These are phyloP conservation scores for Raphanus sativus DNA, from an alignment of 345 rosid species.

Conservation along the genomic window DNA sequence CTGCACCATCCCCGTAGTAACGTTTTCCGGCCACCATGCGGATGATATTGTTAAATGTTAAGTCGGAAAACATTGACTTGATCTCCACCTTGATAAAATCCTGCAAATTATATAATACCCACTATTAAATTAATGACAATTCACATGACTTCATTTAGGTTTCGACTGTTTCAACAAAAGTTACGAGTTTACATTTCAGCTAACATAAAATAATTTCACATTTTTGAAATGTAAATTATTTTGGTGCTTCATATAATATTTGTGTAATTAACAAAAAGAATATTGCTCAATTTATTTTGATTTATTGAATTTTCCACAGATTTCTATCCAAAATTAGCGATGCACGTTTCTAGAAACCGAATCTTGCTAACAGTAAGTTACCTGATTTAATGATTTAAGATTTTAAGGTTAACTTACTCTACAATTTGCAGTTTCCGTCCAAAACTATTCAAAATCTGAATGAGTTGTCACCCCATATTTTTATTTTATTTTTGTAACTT, in stretches of 20 bases:
- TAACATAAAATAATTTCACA: not conserved
- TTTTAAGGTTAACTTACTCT: not conserved
- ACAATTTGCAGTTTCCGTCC: not conserved
- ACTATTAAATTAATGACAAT: not conserved
- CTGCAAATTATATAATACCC: conserved; percentile 1
- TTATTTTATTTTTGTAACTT: no score
- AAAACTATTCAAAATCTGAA: not conserved
- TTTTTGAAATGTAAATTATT: no score
- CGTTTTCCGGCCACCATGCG: conserved; percentile 53
- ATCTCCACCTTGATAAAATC: conserved; percentile 43
- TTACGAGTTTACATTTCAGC: not conserved
- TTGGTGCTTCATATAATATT: no score
- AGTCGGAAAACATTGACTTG: conserved; percentile 40
- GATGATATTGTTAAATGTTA: conserved; percentile 45
- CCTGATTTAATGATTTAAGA: not conserved
- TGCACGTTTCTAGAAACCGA: not conserved
- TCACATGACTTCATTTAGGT: not conserved
- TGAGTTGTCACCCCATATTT: no score
- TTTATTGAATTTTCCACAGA: not conserved
- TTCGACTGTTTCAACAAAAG: not conserved
- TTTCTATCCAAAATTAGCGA: not conserved
- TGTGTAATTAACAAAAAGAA: not conserved
- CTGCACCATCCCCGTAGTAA: conserved; percentile 50
- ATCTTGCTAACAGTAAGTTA: not conserved
- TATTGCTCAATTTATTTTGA: not conserved